Base-by-base conservation (phyloP, 371 early-diverging fungal species). In the Zychaea mexicana region DNA sequence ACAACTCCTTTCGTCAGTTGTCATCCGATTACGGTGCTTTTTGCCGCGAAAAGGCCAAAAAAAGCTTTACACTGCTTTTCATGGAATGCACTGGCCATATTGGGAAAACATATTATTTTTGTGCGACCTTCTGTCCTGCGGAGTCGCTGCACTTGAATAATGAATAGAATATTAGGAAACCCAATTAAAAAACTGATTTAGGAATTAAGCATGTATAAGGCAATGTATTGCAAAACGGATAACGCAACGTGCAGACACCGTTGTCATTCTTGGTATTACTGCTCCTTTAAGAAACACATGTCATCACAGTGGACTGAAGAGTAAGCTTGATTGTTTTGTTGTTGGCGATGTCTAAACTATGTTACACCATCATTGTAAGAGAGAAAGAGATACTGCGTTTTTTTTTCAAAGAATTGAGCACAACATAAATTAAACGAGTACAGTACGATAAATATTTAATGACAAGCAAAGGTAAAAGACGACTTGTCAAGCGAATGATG, bases 11-110 rank as follows among this genome's bases (percentile, higher is more conserved):
- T 46, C n/a, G 6, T n/a, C 10, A n/a, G 0, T 21, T 49, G 24
- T 49, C 49, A 49, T 49, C 49, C 49, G 49, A 49, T 49, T 49
- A 49, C 49, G 49, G 49, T 49, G 49, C 24, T 49, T 49, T 49
- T 49, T 49, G n/a, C 49, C 49, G n/a, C 26, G 10, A 22, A 9
- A 24, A 49, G 49, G 49, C 9, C 26, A 24, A 49, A 49, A 9
- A 22, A 24, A 46, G n/a, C 21, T 13, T 19, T 7, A 7, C 21
- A 2, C 38, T 15, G 46, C n/a, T 49, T 22, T 49, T 49, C 49
- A 49, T 24, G n/a, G 49, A 49, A 49, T 49, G 49, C 49, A 49
- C n/a, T 49, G 49, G 13, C 49, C 49, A 49, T 49, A 22, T 49
- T 49, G 21, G 49, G 49, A 49, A 19, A 49, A 24, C 49, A 24